Base-by-base conservation (phyloP, 2,329 filamentous ascomycete species). In the Aspergillus pseudotamarii region DNA sequence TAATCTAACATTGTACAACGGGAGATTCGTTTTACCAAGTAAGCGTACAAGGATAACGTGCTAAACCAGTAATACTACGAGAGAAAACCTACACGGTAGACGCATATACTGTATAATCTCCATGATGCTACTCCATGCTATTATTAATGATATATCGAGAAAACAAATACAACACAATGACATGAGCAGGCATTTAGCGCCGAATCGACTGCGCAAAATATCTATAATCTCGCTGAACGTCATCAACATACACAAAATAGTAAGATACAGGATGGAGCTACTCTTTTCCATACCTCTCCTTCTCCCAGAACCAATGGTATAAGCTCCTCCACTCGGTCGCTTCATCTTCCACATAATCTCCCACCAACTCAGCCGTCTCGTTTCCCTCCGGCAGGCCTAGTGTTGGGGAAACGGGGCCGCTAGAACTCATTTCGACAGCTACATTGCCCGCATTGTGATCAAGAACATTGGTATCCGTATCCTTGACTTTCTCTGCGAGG, bases 261-360 rank as follows among this genome's bases (percentile, higher is more conserved):
- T 14, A 3, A 45, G 19, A 57, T 45, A 45, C 21, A 5, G 21
- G 12, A 23, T 30, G 11, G 14, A n/a, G 43, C 64, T 50, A 66
- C 16, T 62, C 57, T n/a, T 65, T 65, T 21, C 64, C 65, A 46
- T 63, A 51, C 30, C 62, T 66, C 56, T 71, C 71, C 65, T 74
- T 78, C 58, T 73, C 76, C 76, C 77, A 78, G 48, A 80, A 79
- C 77, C 76, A 79, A 62, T 75, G 73, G 61, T 82, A 81, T 54
- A 81, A 64, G 51, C 72, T 75, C 66, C 73, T 75, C 77, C 79
- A 80, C 57, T 79, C 75, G 1, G 66, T 71, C 11, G 74, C 73
- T 45, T 79, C 78, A 62, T 81, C 80, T 57, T 81, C 79, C 32
- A 82, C 78, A 68, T 81, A 82, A 61, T 82, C 80, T 3, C 73